These are phyloP conservation scores for Saxispiralis lemnorum DNA, from an alignment of 495 filamentous ascomycete species.

Conservation along the genomic window DNA sequence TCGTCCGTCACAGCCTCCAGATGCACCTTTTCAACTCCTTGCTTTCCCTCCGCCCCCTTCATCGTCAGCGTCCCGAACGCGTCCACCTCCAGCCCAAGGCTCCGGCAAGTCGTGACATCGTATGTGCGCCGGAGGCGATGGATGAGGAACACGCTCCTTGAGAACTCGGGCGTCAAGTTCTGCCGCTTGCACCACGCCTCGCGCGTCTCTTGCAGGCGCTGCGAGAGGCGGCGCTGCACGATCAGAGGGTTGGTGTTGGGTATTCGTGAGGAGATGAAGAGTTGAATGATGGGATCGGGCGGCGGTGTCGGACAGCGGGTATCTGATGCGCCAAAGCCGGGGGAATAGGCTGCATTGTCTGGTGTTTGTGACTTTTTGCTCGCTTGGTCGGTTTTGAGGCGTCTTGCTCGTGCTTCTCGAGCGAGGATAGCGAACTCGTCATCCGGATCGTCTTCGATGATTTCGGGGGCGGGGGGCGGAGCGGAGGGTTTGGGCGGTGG, in stretches of 20 bases:
- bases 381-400: conserved; percentile 10
- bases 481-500: too few species aligned
- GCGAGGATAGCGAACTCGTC: conserved; percentile 32
- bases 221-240: conserved; percentile 47
- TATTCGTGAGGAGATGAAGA: conserved; percentile 57
- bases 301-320: conserved; percentile 5
- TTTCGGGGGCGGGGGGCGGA: too few species aligned
- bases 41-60: conserved; percentile 19
- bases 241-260: conserved; percentile 42
- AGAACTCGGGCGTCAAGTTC: conserved; percentile 28
- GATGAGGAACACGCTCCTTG: conserved; percentile 48
- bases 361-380: conserved; percentile 7
- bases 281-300: conserved; percentile 36
- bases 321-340: background rate
- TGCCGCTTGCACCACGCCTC: conserved; percentile 50
- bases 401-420: conserved; percentile 8
- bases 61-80: conserved; percentile 21
- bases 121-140: conserved; percentile 59
- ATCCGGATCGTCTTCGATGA: conserved; percentile 21
- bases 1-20: conserved; percentile 59
- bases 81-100: conserved; percentile 39
- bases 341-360: background rate
- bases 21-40: conserved; percentile 25
- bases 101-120: conserved; percentile 52
- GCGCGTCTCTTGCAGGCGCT: conserved; percentile 46